Conservation (phyloP, 371 early-diverging fungal species). For the Blastocladiella emersonii region DNA sequence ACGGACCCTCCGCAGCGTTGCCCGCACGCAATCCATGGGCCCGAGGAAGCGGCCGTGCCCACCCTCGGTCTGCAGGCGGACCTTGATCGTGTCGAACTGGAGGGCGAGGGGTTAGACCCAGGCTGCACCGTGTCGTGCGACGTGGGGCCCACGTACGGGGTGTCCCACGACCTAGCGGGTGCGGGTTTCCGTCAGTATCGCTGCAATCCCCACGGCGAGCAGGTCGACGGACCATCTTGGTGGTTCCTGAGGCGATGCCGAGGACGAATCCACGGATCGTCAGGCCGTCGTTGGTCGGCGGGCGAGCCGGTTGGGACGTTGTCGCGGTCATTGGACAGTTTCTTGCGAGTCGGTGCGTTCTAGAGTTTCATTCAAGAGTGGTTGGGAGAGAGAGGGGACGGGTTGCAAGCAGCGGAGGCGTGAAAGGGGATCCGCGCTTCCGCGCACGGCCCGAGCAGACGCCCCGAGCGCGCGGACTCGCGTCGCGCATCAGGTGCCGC, state of each 20-base stretch:
- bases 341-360: no score
- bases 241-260: background rate
- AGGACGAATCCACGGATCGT: background rate
- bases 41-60: slow-evolving; percentile 67
- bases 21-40: slow-evolving; percentile 63
- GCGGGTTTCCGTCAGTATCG: background rate
- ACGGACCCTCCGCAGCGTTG: slow-evolving; percentile 36
- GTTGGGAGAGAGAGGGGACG: no score
- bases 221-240: background rate
- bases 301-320: no score
- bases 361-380: no score
- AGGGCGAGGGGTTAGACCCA: no score
- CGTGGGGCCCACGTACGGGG: background rate
- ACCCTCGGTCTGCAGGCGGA: slow-evolving; percentile 52
- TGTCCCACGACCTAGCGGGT: background rate
- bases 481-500: no score
- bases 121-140: background rate
- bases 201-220: background rate
- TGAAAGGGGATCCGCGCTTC: no score
- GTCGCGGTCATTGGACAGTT: no score
- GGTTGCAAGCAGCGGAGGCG: no score
- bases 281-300: no score
- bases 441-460: no score
- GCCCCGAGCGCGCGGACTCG: no score
- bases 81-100: slow-evolving; percentile 7